Evolutionary conservation across 495 filamentous ascomycete species (phyloP), one percentile per base, ranked within the genome.

Genomic region (Ascodesmis nigricans): DNA sequence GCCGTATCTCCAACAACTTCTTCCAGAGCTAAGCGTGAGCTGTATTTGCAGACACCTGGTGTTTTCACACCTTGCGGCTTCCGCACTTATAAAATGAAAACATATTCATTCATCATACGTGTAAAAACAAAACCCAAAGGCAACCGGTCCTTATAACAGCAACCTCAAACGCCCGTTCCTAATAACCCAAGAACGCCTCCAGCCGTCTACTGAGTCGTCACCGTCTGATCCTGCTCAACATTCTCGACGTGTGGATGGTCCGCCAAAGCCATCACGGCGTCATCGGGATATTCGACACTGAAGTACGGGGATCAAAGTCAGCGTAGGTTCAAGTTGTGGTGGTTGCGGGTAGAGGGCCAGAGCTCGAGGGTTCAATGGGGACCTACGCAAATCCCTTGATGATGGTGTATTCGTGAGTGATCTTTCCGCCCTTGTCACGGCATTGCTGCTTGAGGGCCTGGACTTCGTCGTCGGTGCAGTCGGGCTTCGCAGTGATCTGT

Each of bases 381-480:
- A 51, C 76, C 47, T 69, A 93, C 84, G 73, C 71, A 62, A 92
- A 92, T 24, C 77, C 79, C 56, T 80, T 87, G 60, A 90, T 79
- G 41, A 95, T 53, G 24, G 55, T 71, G 62, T 76, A 91, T 51
- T 82, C 77, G 44, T 83, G 69, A 33, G 56, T 67, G 57, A 93
- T 82, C 49, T 63, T 66, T 39, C 83, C 84, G 37, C 83, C 83
- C 46, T 82, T 67, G 21, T 66, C 58, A 26, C 47, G 53, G 32
- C 69, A 72, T 1, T 65, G 45, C 39, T 77, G 56, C 69, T 91
- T 91, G 38, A 77, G 75, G 38, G 74, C 80, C 16, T 69, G 58
- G 24, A 90, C 55, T 44, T 83, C 59, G 21, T 64, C 64, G 6
- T 56, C 38, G 34, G 62, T 60, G 33, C 70, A 65, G 33, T 64